These are phyloP conservation scores for Trichosporon coremiiforme DNA, from an alignment of 1,284 basidiomycete species.

Conservation along the genomic window DNA sequence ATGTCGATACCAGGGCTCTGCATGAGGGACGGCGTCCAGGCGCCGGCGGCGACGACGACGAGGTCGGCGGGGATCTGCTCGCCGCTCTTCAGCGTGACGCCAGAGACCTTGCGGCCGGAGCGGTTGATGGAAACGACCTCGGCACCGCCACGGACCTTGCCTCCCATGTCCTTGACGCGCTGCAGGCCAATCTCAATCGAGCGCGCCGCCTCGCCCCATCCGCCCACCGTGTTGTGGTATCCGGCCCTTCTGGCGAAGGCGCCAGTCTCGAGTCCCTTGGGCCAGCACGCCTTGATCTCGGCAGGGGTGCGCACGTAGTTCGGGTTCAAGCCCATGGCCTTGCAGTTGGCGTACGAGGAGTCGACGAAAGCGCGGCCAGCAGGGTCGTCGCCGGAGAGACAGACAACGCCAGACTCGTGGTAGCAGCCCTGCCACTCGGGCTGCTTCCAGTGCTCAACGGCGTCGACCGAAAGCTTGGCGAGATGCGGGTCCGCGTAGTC, in stretches of 20 bases:
- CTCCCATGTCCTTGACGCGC: slow-evolving; percentile 65
- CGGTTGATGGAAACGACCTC: slow-evolving; percentile 59
- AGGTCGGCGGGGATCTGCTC: slow-evolving; percentile 53
- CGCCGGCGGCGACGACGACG: slow-evolving; percentile 52
- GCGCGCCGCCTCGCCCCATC: slow-evolving; percentile 80
- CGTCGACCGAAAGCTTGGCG: slow-evolving; percentile 51
- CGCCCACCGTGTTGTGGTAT: slow-evolving; percentile 75
- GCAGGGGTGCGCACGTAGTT: slow-evolving; percentile 29
- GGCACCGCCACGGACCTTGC: slow-evolving; percentile 64
- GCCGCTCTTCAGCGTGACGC: slow-evolving; percentile 69
- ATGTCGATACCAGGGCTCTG: slow-evolving; percentile 59
- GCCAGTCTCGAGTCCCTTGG: slow-evolving; percentile 33
- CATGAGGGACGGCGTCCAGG: slow-evolving; percentile 73
- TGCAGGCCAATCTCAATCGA: slow-evolving; percentile 65
- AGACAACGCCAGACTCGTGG: slow-evolving; percentile 64
- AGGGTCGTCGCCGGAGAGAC: slow-evolving; percentile 36
- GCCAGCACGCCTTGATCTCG: slow-evolving; percentile 38
- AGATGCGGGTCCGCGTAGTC: slow-evolving; percentile 53
- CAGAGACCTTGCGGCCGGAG: slow-evolving; percentile 60
- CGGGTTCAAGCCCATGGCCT: slow-evolving; percentile 39
- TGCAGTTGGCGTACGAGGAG: slow-evolving; percentile 44
- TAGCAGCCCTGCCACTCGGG: slow-evolving; percentile 72
- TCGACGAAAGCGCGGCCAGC: slow-evolving; percentile 44
- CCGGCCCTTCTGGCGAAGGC: slow-evolving; percentile 55
- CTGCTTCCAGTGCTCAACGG: slow-evolving; percentile 52